Evolutionary conservation across 371 early-diverging fungal species (phyloP), one percentile per base, ranked within the genome.

Genomic region (Capillidium heterosporum): DNA sequence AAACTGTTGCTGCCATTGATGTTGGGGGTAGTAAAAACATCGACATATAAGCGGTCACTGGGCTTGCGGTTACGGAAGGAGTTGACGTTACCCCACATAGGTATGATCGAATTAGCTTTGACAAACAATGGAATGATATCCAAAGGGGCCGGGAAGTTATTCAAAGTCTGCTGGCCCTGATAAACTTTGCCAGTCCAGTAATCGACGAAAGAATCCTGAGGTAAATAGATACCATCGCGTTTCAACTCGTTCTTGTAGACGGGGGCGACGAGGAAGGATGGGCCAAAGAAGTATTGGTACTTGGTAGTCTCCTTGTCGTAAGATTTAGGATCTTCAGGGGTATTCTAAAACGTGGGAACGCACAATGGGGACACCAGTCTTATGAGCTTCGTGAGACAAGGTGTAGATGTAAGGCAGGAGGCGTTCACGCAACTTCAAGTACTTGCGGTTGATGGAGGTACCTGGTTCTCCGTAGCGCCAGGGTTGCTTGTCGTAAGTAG

Each of bases 381-480:
- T 28, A 27, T 48, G 48, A n/a, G 48, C 48, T 48, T 48, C 26
- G 28, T 27, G 21, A 28, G 48, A 23, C 11, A 26, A 48, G n/a
- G 48, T 26, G 28, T 48, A 48, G 23, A 48, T 48, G 48, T 48
- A 48, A 7, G 48, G 48, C n/a, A 48, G 27, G 24, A 48, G 28
- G 19, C 23, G 48, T 48, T 48, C 48, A 26, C 48, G 21, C 13
- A 48, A 27, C n/a, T 48, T 48, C 2, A 48, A n/a, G 28, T 48
- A 48, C 23, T 48, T 48, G 7, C 27, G 24, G 28, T 48, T 48
- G 11, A 21, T 48, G 8, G 26, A 48, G 27, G 48, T 26, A 19
- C 21, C 48, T 19, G 48, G 48, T 48, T 48, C 48, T 2, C 48
- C 48, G n/a, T 48, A 27, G 21, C 48, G 21, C 48, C 48, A 48